phyloP scores from a whole-genome alignment of 1,284 basidiomycete species.

The Cutaneotrichosporon curvatum region DNA sequence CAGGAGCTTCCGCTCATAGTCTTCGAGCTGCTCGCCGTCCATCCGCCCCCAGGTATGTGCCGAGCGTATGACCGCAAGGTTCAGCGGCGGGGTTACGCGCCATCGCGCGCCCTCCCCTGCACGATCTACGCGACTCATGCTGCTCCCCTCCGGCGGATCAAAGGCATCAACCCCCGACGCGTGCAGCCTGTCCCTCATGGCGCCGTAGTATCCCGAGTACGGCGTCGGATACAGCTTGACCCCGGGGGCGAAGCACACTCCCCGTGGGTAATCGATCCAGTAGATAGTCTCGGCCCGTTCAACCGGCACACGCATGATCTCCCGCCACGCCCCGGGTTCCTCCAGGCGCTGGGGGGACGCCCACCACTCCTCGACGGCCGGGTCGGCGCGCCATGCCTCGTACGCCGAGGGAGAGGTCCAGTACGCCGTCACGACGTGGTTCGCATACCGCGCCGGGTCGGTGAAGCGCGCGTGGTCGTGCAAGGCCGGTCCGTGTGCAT shows the following conservation, averaged over 20 bases:
- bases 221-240: slow-evolving; percentile 11
- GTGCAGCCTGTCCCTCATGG: slow-evolving; percentile 12
- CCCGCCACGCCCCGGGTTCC: slow-evolving; percentile 4
- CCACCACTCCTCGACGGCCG: slow-evolving; percentile 8
- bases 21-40: slow-evolving; percentile 8
- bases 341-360: background rate
- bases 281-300: slow-evolving; percentile 10
- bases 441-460: background rate
- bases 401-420: background rate
- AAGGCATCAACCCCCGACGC: background rate
- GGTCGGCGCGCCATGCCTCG: background rate
- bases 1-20: slow-evolving; percentile 5
- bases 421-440: slow-evolving; percentile 13
- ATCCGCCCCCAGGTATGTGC: slow-evolving; percentile 11
- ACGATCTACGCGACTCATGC: background rate
- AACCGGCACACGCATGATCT: slow-evolving; percentile 4
- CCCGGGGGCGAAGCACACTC: slow-evolving; percentile 1
- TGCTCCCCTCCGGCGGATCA: background rate
- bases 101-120: background rate
- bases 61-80: slow-evolving; percentile 8
- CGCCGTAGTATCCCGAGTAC: slow-evolving; percentile 15
- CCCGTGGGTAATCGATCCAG: slow-evolving; percentile 13
- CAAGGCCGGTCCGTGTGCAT: slow-evolving; percentile 1
- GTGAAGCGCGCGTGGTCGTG: slow-evolving; percentile 8
- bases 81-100: slow-evolving; percentile 2